These are phyloP conservation scores for Aspergillus nomiae DNA, from an alignment of 2,329 filamentous ascomycete species.

Conservation along the genomic window DNA sequence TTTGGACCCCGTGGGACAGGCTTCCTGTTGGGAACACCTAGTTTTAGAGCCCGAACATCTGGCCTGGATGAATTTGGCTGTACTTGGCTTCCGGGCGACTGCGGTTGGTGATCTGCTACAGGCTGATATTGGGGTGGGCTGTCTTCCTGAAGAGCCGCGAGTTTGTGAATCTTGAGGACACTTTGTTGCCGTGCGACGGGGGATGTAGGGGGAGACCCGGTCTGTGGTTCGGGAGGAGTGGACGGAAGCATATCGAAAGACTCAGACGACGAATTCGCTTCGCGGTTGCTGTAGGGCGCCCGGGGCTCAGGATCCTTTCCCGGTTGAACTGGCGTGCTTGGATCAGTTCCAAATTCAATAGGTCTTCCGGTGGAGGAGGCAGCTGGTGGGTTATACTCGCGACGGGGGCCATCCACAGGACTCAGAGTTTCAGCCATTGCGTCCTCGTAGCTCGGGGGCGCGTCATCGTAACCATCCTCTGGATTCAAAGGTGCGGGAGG, in stretches of 20 bases:
- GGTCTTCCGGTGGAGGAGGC: constrained; percentile 31
- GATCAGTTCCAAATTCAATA: constrained; percentile 41
- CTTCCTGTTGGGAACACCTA: constrained; percentile 41
- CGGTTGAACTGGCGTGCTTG: constrained; percentile 35
- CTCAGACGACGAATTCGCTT: constrained; percentile 36
- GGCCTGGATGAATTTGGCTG: constrained; percentile 26
- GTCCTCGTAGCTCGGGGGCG: constrained; percentile 94
- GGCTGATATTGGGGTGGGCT: constrained; percentile 35
- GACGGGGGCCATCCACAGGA: constrained; percentile 70
- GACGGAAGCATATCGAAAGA: constrained; percentile 44
- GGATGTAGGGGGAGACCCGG: constrained; percentile 34
- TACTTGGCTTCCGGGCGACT: constrained; percentile 13
- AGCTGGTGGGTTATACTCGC: constrained; percentile 51
- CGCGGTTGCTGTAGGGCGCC: constrained; percentile 21
- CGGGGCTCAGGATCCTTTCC: constrained; percentile 32
- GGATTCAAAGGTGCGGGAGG: constrained; percentile 26
- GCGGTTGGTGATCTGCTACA: constrained; percentile 23
- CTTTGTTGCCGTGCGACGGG: constrained; percentile 35
- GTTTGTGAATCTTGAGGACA: constrained; percentile 33
- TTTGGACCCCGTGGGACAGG: constrained; percentile 37
- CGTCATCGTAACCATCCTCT: constrained; percentile 59
- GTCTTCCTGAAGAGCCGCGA: constrained; percentile 28
- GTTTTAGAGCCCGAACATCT: constrained; percentile 34
- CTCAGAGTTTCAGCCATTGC: constrained; percentile 78
- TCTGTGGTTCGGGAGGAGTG: constrained; percentile 38